phyloP scores from a whole-genome alignment of 495 filamentous ascomycete species.

The Podospora appendiculata region DNA sequence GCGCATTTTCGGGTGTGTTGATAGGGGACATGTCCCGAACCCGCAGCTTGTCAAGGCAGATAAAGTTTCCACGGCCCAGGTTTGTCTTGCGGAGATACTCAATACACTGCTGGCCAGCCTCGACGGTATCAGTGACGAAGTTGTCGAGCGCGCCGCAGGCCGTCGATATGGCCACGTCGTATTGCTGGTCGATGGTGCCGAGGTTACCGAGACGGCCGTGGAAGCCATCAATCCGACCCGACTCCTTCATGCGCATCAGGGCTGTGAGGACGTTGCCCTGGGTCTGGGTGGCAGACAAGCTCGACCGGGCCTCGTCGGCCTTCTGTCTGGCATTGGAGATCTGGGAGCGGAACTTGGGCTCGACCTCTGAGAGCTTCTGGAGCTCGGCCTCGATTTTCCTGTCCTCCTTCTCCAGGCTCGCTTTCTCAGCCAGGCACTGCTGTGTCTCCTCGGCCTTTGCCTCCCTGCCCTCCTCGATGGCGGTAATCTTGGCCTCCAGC shows the following conservation, averaged over 20 bases:
- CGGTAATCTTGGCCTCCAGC: slow-evolving; percentile 66
- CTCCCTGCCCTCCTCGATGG: slow-evolving; percentile 59
- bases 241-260: slow-evolving; percentile 90
- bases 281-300: slow-evolving; percentile 78
- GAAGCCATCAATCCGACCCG: slow-evolving; percentile 92
- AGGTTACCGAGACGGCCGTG: slow-evolving; percentile 92
- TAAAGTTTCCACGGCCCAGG: slow-evolving; percentile 94
- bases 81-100: slow-evolving; percentile 97
- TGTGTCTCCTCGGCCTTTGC: slow-evolving; percentile 69
- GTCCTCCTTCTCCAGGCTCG: slow-evolving; percentile 65
- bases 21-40: slow-evolving; percentile 67
- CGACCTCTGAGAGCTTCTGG: slow-evolving; percentile 60
- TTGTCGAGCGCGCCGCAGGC: slow-evolving; percentile 89
- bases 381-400: slow-evolving; percentile 62
- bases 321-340: slow-evolving; percentile 85
- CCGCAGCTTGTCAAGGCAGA: slow-evolving; percentile 81
- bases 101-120: slow-evolving; percentile 93
- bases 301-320: slow-evolving; percentile 89
- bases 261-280: slow-evolving; percentile 88
- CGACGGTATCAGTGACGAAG: slow-evolving; percentile 90
- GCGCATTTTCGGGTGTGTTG: slow-evolving; percentile 84
- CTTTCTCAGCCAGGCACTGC: slow-evolving; percentile 64
- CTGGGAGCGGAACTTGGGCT: slow-evolving; percentile 70
- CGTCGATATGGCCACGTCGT: slow-evolving; percentile 94
- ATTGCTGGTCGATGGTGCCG: slow-evolving; percentile 88